Evolutionary conservation across 116 monocot genomes (phyloP), one percentile per base, ranked within the genome.

Genomic region (Phalaenopsis hybrid): DNA sequence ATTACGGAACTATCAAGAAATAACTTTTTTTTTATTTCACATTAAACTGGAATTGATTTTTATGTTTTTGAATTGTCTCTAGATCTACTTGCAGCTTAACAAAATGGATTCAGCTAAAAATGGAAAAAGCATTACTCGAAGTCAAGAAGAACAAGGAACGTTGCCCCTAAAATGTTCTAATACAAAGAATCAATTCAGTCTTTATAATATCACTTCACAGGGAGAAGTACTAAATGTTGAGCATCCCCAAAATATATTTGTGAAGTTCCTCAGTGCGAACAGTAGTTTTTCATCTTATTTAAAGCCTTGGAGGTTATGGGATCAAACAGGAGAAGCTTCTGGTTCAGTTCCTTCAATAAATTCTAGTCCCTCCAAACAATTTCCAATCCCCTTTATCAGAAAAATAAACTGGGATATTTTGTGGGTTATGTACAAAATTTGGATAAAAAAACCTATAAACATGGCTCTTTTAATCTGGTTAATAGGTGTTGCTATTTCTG

Each of bases 381-480:
- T 83, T 37, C 77, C 4, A 81, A 21, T 86, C 16, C 15, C 51
- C 1, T 87, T 88, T 52, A 49, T 78, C 11, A 82, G 31, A 75
- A 91, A 89, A 83, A 88, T 92, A 37, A 83, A 90, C 58, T 94
- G 96, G 94, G 20, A 41, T n/a, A 88, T 88, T 67, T 65, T 96
- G n/a, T 74, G 85, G 78, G 23, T 81, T 28, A 79, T 87, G 72
- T 81, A 45, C 18, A 93, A 90, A 65, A 78, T 70, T 46, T 95
- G 95, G 95, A 88, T 93, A 77, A 86, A 41, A 67, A 46, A 95
- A 51, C 95, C 95, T 37, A 73, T 91, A 78, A 95, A 95, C 70
- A 91, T 91, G 82, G 95, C 87, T 18, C 93, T 95, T 43, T 82
- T 93, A 45, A 57, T 85, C 45, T 95, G 95, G 95, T 86, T 93